Conservation (phyloP, 768 basidiomycete species). For the Chiua virens region DNA sequence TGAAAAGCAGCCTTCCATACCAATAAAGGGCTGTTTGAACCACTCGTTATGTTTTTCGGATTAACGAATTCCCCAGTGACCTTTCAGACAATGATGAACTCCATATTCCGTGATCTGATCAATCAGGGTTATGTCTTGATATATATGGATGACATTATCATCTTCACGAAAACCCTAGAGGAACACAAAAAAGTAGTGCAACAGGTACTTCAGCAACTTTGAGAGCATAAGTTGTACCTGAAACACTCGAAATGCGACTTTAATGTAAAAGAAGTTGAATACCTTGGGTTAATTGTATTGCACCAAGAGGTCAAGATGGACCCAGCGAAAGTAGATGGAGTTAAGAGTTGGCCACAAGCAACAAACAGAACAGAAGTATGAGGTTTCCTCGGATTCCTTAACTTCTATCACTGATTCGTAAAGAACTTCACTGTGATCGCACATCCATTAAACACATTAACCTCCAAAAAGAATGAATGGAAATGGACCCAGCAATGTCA, state of each 20-base stretch:
- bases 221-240: not conserved
- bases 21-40: not conserved
- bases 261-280: not conserved
- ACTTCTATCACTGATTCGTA: no score
- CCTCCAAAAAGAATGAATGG: not conserved
- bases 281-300: not conserved
- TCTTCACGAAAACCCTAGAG: slow-evolving; percentile 29
- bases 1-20: slow-evolving; percentile 34
- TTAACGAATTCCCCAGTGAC: slow-evolving; percentile 7
- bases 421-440: no score
- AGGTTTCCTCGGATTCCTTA: no score
- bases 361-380: no score
- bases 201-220: not conserved
- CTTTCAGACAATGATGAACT: slow-evolving; percentile 29
- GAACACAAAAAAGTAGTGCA: slow-evolving; percentile 20
- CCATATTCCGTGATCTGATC: slow-evolving; percentile 14
- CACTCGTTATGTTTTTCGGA: slow-evolving; percentile 4
- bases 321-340: not conserved
- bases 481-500: not conserved
- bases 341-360: no score
- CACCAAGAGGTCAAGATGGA: not conserved
- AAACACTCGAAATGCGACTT: not conserved
- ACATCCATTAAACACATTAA: no score
- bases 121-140: slow-evolving; percentile 16
- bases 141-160: slow-evolving; percentile 43